phyloP scores from a whole-genome alignment of 805 yeast species.

The Suhomyces vadensis region DNA sequence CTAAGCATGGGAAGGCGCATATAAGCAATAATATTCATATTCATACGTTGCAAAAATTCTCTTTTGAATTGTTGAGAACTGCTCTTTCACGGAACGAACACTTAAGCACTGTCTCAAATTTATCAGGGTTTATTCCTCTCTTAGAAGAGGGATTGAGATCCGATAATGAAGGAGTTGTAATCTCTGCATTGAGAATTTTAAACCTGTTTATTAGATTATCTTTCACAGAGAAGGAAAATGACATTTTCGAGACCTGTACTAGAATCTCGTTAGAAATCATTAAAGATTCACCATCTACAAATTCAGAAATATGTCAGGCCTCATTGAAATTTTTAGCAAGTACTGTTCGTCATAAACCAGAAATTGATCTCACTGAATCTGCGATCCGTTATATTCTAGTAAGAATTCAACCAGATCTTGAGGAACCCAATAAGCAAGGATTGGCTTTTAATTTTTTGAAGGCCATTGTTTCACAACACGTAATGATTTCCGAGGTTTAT shows the following conservation, averaged over 20 bases:
- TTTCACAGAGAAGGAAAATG: slow-evolving; percentile 54
- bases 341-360: slow-evolving; percentile 67
- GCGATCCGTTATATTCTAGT: slow-evolving; percentile 74
- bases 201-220: slow-evolving; percentile 61
- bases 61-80: slow-evolving; percentile 72
- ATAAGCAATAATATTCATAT: slow-evolving; percentile 57
- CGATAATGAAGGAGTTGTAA: slow-evolving; percentile 75
- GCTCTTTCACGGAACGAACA: slow-evolving; percentile 64
- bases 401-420: slow-evolving; percentile 79
- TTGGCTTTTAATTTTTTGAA: slow-evolving; percentile 82
- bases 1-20: slow-evolving; percentile 55
- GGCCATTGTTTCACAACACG: slow-evolving; percentile 70
- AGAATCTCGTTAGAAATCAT: slow-evolving; percentile 62
- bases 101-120: slow-evolving; percentile 57
- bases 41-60: slow-evolving; percentile 67
- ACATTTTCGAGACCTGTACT: slow-evolving; percentile 58
- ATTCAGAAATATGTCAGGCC: slow-evolving; percentile 76
- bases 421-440: slow-evolving; percentile 87
- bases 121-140: slow-evolving; percentile 74
- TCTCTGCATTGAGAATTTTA: slow-evolving; percentile 65
- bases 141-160: slow-evolving; percentile 61
- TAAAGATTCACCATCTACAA: slow-evolving; percentile 75
- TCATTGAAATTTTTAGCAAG: slow-evolving; percentile 73
- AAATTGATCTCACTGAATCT: slow-evolving; percentile 62
- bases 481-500: slow-evolving; percentile 83